These are phyloP conservation scores for Trematosphaeria pertusa DNA, from an alignment of 2,329 filamentous ascomycete species.

Conservation along the genomic window DNA sequence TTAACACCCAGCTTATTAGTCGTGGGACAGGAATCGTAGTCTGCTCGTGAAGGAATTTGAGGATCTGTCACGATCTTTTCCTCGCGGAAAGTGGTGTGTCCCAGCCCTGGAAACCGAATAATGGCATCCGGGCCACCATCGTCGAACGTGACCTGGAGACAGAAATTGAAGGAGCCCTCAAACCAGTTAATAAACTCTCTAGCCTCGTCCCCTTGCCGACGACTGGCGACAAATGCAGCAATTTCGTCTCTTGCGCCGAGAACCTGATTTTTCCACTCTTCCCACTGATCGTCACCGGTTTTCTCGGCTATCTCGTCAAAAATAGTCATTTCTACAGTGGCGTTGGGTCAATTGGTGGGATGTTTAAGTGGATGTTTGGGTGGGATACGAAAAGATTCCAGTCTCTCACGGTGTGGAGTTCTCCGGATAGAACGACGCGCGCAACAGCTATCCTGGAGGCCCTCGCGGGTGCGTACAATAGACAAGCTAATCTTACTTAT, in stretches of 20 bases:
- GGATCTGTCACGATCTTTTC: constrained; percentile 23
- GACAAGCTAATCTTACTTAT: too few species aligned
- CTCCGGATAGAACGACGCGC: too few species aligned
- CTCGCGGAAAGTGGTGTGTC: constrained; percentile 19
- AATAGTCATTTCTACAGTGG: constrained; percentile 12
- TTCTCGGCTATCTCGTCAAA: constrained; percentile 16
- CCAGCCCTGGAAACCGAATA: constrained; percentile 22
- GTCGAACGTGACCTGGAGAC: constrained; percentile 5
- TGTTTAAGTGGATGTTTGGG: too few species aligned
- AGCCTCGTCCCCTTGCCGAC: constrained; percentile 13
- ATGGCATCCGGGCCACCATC: constrained; percentile 16
- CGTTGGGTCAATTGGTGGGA: neutral
- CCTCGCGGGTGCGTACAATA: too few species aligned
- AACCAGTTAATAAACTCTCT: constrained; percentile 21
- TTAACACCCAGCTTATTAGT: constrained; percentile 19
- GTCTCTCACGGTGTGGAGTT: too few species aligned
- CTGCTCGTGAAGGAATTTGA: constrained; percentile 21
- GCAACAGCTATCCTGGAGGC: too few species aligned
- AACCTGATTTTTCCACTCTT: constrained; percentile 14
- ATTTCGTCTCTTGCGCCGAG: constrained; percentile 18
- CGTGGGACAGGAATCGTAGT: constrained; percentile 24
- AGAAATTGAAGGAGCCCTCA: constrained; percentile 13
- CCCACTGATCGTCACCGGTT: constrained; percentile 17
- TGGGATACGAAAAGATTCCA: neutral
- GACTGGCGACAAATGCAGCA: constrained; percentile 17